phyloP scores from a whole-genome alignment of 352 stramenopile species.

The Nothophytophthora sp. region DNA sequence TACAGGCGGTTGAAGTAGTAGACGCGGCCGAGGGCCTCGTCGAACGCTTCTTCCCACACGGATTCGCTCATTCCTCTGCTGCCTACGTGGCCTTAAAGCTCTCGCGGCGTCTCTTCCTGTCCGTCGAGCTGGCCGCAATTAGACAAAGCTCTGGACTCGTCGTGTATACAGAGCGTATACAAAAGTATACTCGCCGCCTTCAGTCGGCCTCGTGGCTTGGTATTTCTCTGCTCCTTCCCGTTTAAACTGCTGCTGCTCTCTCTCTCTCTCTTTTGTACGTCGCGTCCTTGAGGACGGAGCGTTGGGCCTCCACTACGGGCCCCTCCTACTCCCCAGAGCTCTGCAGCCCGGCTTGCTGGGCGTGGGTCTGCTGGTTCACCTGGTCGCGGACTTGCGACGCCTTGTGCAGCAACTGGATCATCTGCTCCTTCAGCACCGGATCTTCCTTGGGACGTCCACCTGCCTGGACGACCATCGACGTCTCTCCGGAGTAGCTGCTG shows the following conservation, averaged over 20 bases:
- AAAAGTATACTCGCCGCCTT: too few species aligned
- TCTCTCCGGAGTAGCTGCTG: slow-evolving; percentile 49
- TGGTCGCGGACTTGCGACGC: slow-evolving; percentile 79
- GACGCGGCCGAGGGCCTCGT: slow-evolving; percentile 28
- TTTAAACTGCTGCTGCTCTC: too few species aligned
- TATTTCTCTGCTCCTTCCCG: too few species aligned
- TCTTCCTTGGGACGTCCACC: slow-evolving; percentile 55
- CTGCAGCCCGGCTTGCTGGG: slow-evolving; percentile 64
- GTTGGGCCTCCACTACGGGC: too few species aligned
- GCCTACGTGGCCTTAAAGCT: too few species aligned
- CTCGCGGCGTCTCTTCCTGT: too few species aligned
- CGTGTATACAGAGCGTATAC: too few species aligned
- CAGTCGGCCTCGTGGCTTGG: too few species aligned
- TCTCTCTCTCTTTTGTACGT: too few species aligned
- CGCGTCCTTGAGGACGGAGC: too few species aligned
- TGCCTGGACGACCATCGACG: slow-evolving; percentile 50
- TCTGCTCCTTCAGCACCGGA: slow-evolving; percentile 80
- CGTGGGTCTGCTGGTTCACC: slow-evolving; percentile 58
- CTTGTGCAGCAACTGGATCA: slow-evolving; percentile 87
- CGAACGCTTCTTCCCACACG: slow-evolving; percentile 57
- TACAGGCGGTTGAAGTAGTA: slow-evolving; percentile 70
- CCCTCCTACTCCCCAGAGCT: slow-evolving; percentile 80
- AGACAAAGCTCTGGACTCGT: too few species aligned
- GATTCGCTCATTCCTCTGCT: slow-evolving; percentile 16
- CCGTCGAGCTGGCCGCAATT: too few species aligned